Percentiles rank a stretch among this genome's conserved stretches.
phyloP scores from a whole-genome alignment of 371 early-diverging fungal genomes.

The Mortierella sp. region DNA sequence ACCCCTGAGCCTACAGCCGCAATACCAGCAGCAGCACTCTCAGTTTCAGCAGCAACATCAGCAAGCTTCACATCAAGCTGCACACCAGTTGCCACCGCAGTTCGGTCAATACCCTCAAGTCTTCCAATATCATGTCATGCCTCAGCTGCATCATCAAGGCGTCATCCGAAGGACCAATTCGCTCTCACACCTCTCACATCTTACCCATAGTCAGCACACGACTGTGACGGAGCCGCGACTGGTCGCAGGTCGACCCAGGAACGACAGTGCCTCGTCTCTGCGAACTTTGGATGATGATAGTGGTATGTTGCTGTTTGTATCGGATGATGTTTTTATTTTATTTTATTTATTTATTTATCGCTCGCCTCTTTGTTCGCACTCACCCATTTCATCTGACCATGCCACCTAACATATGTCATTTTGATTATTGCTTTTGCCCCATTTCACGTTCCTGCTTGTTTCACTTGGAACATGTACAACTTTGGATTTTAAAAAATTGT shows the following conservation, averaged over 20 bases:
- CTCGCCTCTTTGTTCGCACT: not conserved
- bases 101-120: conserved; percentile 42
- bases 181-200: conserved; percentile 46
- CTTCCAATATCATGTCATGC: conserved; percentile 27
- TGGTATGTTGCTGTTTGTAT: conserved; percentile 28
- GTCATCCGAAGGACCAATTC: conserved; percentile 52
- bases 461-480: not conserved
- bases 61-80: conserved; percentile 8
- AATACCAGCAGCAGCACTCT: conserved; percentile 22
- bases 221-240: conserved; percentile 40
- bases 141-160: conserved; percentile 18
- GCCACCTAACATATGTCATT: not conserved
- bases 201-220: conserved; percentile 21
- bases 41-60: conserved; percentile 23
- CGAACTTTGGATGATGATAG: conserved; percentile 41
- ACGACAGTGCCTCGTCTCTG: conserved; percentile 38
- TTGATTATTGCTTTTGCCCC: not conserved
- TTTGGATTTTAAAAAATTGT: not conserved
- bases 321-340: not conserved
- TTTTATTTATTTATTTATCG: not conserved
- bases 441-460: not conserved
- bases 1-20: conserved; percentile 10
- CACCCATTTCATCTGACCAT: not conserved
- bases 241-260: conserved; percentile 50
- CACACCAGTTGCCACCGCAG: conserved; percentile 31